A percentile compares a stretch with the other conserved stretches of the same genome.
Evolutionary conservation across 2,329 filamentous ascomycete species (phyloP).

Genomic region (Alternaria tenuissima): DNA sequence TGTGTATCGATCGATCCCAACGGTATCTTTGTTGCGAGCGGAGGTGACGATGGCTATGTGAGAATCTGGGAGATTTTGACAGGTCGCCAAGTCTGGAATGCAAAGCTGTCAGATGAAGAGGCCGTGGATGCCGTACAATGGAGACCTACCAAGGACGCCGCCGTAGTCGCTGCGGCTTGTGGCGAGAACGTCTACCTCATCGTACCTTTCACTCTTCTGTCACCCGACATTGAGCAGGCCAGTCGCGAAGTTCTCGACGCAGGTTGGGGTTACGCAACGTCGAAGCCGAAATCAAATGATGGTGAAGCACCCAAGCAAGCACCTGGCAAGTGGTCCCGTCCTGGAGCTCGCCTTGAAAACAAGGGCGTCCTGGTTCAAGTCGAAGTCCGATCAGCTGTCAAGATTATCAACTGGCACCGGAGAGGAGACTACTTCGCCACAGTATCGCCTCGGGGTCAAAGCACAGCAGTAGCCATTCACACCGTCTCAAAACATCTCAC

Average conservation of each 20-base stretch:
- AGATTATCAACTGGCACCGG: conserved; percentile 92
- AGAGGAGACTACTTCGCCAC: conserved; percentile 94
- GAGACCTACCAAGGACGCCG: conserved; percentile 82
- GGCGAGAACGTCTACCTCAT: conserved; percentile 88
- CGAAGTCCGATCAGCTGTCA: conserved; percentile 81
- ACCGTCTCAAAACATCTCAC: conserved; percentile 94
- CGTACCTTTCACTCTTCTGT: conserved; percentile 71
- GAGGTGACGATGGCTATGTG: conserved; percentile 92
- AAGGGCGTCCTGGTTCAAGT: conserved; percentile 81
- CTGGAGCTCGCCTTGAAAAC: conserved; percentile 75
- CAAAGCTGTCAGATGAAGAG: conserved; percentile 77
- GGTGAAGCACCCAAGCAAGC: conserved; percentile 73
- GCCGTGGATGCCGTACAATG: conserved; percentile 88
- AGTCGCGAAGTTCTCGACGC: conserved; percentile 81
- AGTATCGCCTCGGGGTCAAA: conserved; percentile 81
- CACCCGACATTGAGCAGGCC: conserved; percentile 75
- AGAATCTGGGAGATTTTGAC: conserved; percentile 89
- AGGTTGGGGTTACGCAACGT: conserved; percentile 92
- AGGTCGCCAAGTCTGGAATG: conserved; percentile 86
- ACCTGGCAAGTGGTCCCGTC: conserved; percentile 83
- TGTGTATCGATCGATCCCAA: conserved; percentile 85
- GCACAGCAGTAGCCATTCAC: conserved; percentile 88
- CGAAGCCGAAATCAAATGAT: conserved; percentile 61
- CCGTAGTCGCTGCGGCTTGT: conserved; percentile 82
- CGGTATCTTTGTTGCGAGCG: conserved; percentile 86